Evolutionary conservation across 2,329 filamentous ascomycete species (phyloP).

Genomic region (Aspergillus chevalieri): DNA sequence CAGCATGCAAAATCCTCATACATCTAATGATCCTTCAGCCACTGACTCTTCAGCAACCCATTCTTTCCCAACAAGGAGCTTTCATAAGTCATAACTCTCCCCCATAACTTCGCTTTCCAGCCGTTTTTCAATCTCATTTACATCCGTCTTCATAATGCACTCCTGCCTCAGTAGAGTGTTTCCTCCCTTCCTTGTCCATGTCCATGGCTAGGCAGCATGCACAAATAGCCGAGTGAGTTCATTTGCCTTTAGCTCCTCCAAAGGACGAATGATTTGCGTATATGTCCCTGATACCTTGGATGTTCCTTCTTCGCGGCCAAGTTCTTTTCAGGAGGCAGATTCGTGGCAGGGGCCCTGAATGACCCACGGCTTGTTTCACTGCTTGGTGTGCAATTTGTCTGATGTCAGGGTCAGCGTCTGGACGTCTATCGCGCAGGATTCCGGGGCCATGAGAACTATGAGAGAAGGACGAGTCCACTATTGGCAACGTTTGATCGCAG

Average conservation of each 20-base stretch:
- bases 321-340: neutral
- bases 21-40: neutral
- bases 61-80: neutral
- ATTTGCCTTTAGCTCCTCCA: neutral
- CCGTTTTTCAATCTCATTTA: neutral
- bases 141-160: neutral
- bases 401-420: neutral
- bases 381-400: neutral
- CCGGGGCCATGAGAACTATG: neutral
- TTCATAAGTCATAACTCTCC: neutral
- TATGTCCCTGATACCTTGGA: neutral
- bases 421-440: neutral
- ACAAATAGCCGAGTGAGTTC: neutral
- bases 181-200: neutral
- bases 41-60: neutral
- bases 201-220: neutral
- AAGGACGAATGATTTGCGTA: neutral
- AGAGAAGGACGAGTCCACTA: neutral
- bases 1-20: no score
- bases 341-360: neutral
- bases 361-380: neutral
- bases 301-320: neutral
- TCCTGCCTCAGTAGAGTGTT: neutral
- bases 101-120: neutral
- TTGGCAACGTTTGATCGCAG: neutral